Evolutionary conservation across 306 rosid species (phyloP).

Genomic region (Quercus wislizeni): DNA sequence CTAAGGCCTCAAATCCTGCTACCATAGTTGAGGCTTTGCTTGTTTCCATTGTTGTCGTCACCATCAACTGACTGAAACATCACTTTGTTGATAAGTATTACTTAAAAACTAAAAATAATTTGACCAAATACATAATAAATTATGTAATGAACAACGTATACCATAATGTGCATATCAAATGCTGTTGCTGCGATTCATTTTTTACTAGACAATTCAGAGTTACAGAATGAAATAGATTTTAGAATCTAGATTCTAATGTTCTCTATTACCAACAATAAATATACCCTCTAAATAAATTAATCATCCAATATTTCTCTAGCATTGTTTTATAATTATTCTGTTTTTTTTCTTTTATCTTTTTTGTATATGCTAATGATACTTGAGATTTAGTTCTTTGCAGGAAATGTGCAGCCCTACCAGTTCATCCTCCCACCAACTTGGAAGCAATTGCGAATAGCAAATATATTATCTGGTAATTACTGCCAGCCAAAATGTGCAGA

Average conservation of each 20-base stretch:
- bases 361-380: conserved; percentile 47
- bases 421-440: conserved; percentile 88
- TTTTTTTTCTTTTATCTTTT: background rate
- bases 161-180: background rate
- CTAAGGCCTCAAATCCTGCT: background rate
- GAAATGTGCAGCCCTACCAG: conserved; percentile 97
- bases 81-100: background rate
- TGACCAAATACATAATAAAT: background rate
- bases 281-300: background rate
- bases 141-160: background rate
- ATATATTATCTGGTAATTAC: conserved; percentile 96
- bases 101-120: background rate
- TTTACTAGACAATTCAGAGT: background rate
- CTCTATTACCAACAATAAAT: background rate
- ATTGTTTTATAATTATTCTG: background rate
- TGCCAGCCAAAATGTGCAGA: conserved; percentile 99
- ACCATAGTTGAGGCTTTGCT: background rate
- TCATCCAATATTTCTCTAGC: background rate
- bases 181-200: background rate
- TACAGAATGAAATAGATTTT: background rate
- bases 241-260: no score
- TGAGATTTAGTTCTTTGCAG: conserved; percentile 75
- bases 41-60: background rate
- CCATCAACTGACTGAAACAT: background rate
- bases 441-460: conserved; percentile 85